Evolutionary conservation across 192 early-diverging fungal species (phyloP).

Genomic region (Coemansia asiatica): DNA sequence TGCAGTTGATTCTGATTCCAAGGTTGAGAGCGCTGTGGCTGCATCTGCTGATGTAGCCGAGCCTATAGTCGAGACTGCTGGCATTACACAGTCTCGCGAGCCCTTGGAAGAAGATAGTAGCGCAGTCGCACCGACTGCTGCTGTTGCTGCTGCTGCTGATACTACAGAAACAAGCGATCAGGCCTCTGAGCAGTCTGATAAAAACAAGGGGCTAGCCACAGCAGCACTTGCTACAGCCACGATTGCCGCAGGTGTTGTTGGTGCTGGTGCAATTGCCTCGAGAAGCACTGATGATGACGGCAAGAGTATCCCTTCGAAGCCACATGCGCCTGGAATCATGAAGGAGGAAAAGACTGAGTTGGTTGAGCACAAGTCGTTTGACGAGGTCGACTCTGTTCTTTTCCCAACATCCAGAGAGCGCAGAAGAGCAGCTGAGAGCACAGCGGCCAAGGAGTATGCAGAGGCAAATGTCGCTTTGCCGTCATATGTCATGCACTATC

Average conservation of each 20-base stretch:
- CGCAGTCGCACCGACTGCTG: constrained; percentile 4
- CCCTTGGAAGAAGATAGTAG: background rate
- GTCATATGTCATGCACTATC: constrained; percentile 54
- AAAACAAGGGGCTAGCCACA: background rate
- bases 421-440: background rate
- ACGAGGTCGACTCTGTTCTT: constrained; percentile 25
- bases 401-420: constrained; percentile 7
- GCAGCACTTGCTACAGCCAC: background rate
- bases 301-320: background rate
- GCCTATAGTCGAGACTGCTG: constrained; percentile 13
- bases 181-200: background rate
- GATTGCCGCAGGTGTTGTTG: constrained; percentile 2
- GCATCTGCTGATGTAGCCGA: background rate
- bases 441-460: background rate
- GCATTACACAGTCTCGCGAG: constrained; percentile 2
- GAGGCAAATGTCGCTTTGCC: constrained; percentile 27
- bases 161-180: background rate
- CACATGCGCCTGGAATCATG: background rate
- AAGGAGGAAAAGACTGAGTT: background rate
- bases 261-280: background rate
- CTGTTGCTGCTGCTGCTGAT: too few relatives aligned
- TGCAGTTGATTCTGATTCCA: background rate
- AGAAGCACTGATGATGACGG: background rate
- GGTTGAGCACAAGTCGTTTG: constrained; percentile 6
- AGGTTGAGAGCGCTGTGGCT: constrained; percentile 2